Conservation (phyloP, 164 flowering plant species). For the Vitis rotundifolia region DNA sequence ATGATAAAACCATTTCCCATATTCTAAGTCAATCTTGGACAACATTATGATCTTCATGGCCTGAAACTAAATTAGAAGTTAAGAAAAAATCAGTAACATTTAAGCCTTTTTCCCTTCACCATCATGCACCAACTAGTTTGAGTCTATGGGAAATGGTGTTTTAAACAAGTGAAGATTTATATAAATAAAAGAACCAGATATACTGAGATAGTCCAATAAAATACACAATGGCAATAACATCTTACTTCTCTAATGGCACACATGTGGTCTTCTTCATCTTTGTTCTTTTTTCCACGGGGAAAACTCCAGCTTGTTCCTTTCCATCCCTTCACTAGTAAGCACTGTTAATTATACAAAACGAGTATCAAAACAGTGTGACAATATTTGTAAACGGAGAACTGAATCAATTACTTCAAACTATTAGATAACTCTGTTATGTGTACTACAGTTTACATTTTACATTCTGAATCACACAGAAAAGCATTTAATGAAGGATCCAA, state of each 20-base stretch:
- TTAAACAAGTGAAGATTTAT: too few species aligned
- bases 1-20: too few species aligned
- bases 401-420: not conserved
- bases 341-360: conserved; percentile 40
- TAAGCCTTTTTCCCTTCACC: too few species aligned
- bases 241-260: conserved; percentile 94
- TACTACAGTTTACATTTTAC: not conserved
- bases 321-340: conserved; percentile 97
- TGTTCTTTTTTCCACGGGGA: conserved; percentile 94
- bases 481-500: not conserved
- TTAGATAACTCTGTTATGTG: not conserved
- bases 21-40: too few species aligned
- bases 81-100: too few species aligned
- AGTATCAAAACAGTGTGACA: not conserved
- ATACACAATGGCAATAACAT: too few species aligned
- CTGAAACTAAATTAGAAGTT: too few species aligned
- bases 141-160: too few species aligned
- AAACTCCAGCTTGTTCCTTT: conserved; percentile 99
- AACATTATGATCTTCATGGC: too few species aligned
- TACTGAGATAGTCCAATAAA: too few species aligned
- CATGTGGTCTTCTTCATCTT: conserved; percentile 94
- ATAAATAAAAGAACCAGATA: too few species aligned
- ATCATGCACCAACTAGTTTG: too few species aligned
- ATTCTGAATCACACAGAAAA: not conserved
- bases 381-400: not conserved